Base-by-base conservation (phyloP, 371 early-diverging fungal species). In the Actinomucor elegans region DNA sequence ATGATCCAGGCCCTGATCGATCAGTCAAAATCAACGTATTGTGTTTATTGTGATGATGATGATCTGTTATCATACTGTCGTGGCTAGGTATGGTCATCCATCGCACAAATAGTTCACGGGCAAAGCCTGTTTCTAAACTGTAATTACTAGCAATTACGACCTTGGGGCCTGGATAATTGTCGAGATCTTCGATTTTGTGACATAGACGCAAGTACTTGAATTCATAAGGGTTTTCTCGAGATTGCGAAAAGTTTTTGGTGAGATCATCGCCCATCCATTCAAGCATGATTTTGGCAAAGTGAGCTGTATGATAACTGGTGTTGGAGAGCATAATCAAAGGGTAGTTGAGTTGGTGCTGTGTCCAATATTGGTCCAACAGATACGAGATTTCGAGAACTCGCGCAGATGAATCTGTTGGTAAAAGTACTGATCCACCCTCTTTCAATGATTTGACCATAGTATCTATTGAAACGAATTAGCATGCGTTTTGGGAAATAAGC, bases 211-310 rank as follows among this genome's bases (percentile, higher is more conserved):
- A 43, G 48, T 87, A 89, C 67, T 86, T 89, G 74, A 96, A 89
- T 57, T 96, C 94, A 59, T 94, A 96, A 0, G 97, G 95, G 49
- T 88, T 87, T 52, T 90, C 92, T 9, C 94, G 84, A 26, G 80
- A 77, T 23, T 84, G 81, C 0, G 87, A 74, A 51, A 94, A 87
- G 20, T 84, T 75, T 21, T 80, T 70, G 10, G 86, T 83, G 18
- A 95, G 68, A n/a, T 79, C 80, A 35, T 90, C 87, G 4, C 93
- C 88, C 95, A 96, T 94, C 98, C 98, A 98, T 72, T 96, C 97
- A 34, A 92, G 77, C 89, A 94, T 94, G 27, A 86, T 86, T 52
- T 90, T 90, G 1, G 97, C 96, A 61, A 86, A 87, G 57, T 90
- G 84, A 2, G 90, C 81, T 14, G 88, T 86, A 14, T 84, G 82